Percentiles rank a stretch among this genome's conserved stretches.
These are phyloP conservation scores for Zelopaecilomyces penicillatus DNA, from an alignment of 2,329 filamentous ascomycete genomes.

Conservation along the genomic window DNA sequence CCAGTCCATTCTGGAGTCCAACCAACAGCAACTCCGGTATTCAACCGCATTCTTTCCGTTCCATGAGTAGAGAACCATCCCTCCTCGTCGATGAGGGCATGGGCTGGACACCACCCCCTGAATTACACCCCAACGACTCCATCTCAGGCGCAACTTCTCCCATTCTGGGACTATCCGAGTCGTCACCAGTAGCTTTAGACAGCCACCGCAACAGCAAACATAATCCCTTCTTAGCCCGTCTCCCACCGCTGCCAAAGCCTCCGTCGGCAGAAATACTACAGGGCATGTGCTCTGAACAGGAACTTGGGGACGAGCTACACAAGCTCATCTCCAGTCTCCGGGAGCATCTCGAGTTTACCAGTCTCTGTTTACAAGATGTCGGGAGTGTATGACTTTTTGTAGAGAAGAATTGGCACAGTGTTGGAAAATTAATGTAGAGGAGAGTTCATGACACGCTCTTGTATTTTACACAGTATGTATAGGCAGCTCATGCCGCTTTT, in stretches of 20 bases:
- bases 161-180: not conserved
- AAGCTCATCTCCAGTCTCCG: constrained; percentile 8
- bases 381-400: too few relatives aligned
- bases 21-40: too few relatives aligned
- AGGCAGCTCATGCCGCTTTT: too few relatives aligned
- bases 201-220: not conserved
- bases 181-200: not conserved
- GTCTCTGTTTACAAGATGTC: too few relatives aligned
- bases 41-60: not conserved
- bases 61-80: constrained; percentile 4
- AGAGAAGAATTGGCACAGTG: too few relatives aligned
- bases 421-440: too few relatives aligned
- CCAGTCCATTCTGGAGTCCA: too few relatives aligned
- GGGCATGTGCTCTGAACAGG: constrained; percentile 5
- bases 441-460: too few relatives aligned
- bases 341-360: constrained; percentile 6
- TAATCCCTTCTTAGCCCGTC: not conserved
- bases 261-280: constrained; percentile 6
- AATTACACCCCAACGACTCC: constrained; percentile 3
- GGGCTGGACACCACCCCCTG: constrained; percentile 5
- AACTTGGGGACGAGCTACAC: constrained; percentile 6
- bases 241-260: constrained; percentile 4
- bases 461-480: too few relatives aligned
- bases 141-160: too few relatives aligned
- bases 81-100: constrained; percentile 7